Conservation (phyloP, 768 basidiomycete species). For the Podaxis rugospora region DNA sequence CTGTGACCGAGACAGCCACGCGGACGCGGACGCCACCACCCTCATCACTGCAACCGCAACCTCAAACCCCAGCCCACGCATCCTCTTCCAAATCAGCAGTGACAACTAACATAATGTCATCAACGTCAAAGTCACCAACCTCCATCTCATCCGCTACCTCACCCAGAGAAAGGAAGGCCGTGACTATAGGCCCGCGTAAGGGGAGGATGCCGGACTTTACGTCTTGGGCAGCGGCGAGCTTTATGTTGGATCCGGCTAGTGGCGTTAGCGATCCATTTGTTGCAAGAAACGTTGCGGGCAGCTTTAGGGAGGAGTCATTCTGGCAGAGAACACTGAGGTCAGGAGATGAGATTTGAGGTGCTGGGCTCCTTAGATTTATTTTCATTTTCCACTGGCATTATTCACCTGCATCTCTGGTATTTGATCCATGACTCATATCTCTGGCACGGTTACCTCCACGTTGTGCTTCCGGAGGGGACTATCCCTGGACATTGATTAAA, state of each 20-base stretch:
- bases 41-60: background rate
- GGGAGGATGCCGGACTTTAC: background rate
- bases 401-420: background rate
- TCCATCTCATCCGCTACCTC: constrained; percentile 17
- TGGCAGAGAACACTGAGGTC: constrained; percentile 19
- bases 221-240: constrained; percentile 25
- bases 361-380: background rate
- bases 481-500: background rate
- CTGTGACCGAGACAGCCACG: background rate
- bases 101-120: background rate
- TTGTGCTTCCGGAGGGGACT: background rate
- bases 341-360: constrained; percentile 3
- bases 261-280: constrained; percentile 25
- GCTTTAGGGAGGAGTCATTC: constrained; percentile 31
- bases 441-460: background rate
- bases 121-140: constrained; percentile 9
- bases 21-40: background rate
- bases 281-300: constrained; percentile 20
- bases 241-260: constrained; percentile 18
- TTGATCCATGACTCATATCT: background rate
- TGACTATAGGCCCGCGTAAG: background rate
- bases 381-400: background rate
- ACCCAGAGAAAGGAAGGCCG: constrained; percentile 7
- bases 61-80: background rate
- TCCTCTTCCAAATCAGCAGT: background rate